Conservation (phyloP, 2,329 filamentous ascomycete species). For the Exserohilum turcica region DNA sequence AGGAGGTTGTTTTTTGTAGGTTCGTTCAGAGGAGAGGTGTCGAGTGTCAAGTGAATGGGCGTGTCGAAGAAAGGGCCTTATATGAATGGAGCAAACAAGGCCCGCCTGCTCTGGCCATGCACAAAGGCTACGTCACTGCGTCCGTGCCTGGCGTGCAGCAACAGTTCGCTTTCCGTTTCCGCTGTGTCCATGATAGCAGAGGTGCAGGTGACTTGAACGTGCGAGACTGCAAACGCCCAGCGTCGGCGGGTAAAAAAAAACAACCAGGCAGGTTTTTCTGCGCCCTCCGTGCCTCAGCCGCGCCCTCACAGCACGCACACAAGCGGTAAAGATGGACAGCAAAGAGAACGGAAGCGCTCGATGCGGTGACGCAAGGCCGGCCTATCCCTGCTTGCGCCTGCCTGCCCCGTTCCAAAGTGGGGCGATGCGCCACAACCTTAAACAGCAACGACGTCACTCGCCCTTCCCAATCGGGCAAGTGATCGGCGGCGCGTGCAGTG, state of each 20-base stretch:
- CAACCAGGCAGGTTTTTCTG: constrained; percentile 7
- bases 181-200: too few species aligned
- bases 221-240: too few species aligned
- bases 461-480: not conserved
- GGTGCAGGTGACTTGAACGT: constrained; percentile 9
- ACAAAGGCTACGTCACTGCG: constrained; percentile 10
- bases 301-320: not conserved
- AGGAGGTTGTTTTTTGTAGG: too few species aligned
- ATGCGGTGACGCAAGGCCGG: constrained; percentile 14
- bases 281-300: not conserved
- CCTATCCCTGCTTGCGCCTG: too few species aligned
- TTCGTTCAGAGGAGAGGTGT: too few species aligned
- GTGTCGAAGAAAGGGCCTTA: too few species aligned
- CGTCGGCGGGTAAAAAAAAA: not conserved
- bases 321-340: constrained; percentile 22
- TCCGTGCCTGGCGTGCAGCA: constrained; percentile 10
- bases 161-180: not conserved
- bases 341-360: constrained; percentile 5
- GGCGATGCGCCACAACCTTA: constrained; percentile 25
- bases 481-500: constrained; percentile 5
- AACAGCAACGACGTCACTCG: constrained; percentile 15
- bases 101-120: not conserved
- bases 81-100: not conserved
- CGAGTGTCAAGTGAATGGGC: too few species aligned
- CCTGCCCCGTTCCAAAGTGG: constrained; percentile 6